Evolutionary conservation across 1,284 basidiomycete genomes (phyloP).

Genomic region (Sphagnurus paluster): DNA sequence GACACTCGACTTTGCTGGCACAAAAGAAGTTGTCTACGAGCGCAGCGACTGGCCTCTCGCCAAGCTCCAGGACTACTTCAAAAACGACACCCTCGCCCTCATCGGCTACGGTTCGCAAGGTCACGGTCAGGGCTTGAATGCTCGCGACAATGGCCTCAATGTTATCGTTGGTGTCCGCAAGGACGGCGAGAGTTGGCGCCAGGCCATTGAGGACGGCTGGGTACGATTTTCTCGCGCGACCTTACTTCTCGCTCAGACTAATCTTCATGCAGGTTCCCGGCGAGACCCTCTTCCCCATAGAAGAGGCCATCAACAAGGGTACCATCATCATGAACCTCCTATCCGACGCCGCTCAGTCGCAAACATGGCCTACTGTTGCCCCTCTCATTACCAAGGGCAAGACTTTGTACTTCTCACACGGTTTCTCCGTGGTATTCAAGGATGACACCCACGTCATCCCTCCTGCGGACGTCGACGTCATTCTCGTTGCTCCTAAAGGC

Average conservation of each 20-base stretch:
- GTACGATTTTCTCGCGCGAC: slow-evolving; percentile 41
- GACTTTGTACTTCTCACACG: slow-evolving; percentile 99
- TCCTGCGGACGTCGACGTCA: slow-evolving; percentile 95
- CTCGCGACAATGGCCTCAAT: slow-evolving; percentile 98
- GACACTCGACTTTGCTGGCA: slow-evolving; percentile 97
- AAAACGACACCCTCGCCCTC: slow-evolving; percentile 98
- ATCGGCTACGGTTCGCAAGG: slow-evolving; percentile 99
- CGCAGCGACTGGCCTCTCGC: slow-evolving; percentile 97
- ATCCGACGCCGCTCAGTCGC: slow-evolving; percentile 96
- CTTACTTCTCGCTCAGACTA: background rate
- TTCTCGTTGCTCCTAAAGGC: slow-evolving; percentile 98
- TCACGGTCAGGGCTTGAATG: slow-evolving; percentile 98
- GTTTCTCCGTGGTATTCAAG: slow-evolving; percentile 99
- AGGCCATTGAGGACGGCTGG: slow-evolving; percentile 97
- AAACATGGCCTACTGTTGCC: slow-evolving; percentile 87
- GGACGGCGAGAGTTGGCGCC: slow-evolving; percentile 94
- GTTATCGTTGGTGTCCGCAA: slow-evolving; percentile 99
- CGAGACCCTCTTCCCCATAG: slow-evolving; percentile 97
- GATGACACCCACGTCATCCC: slow-evolving; percentile 94
- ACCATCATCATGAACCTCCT: slow-evolving; percentile 99
- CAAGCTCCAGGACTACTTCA: slow-evolving; percentile 99
- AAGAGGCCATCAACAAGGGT: slow-evolving; percentile 94
- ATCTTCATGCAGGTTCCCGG: slow-evolving; percentile 76
- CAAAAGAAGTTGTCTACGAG: slow-evolving; percentile 96
- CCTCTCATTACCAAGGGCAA: slow-evolving; percentile 98